Percentiles rank a stretch among this genome's conserved stretches.
phyloP scores from a whole-genome alignment of 2,329 filamentous ascomycete species.

The Endoconidiophora laricicola region DNA sequence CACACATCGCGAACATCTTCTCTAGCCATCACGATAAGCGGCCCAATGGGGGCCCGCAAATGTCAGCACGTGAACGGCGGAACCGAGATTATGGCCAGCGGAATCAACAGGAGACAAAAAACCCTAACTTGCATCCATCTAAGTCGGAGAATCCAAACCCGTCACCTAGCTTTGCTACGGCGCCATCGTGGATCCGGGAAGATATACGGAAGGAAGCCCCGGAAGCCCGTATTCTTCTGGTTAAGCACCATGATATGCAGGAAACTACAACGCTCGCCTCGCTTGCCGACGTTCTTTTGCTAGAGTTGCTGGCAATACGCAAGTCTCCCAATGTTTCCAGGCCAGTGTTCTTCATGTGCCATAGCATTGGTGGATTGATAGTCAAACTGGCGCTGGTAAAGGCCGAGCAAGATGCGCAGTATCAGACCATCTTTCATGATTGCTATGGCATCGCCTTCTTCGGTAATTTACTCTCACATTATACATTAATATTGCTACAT shows the following conservation, averaged over 20 bases:
- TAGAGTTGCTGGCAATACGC: slow-evolving; percentile 25
- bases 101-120: background rate
- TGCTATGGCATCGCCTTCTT: slow-evolving; percentile 47
- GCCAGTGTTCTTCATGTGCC: slow-evolving; percentile 42
- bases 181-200: slow-evolving; percentile 35
- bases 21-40: slow-evolving; percentile 27
- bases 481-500: background rate
- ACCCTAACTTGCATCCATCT: slow-evolving; percentile 17
- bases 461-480: slow-evolving; percentile 23
- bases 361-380: slow-evolving; percentile 44
- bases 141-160: slow-evolving; percentile 14
- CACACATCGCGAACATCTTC: slow-evolving; percentile 25
- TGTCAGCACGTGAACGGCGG: background rate
- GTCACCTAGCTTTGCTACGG: slow-evolving; percentile 20
- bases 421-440: slow-evolving; percentile 32
- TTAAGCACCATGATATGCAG: slow-evolving; percentile 28
- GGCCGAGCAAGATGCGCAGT: slow-evolving; percentile 23
- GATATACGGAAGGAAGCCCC: slow-evolving; percentile 32
- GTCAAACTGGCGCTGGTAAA: slow-evolving; percentile 39
- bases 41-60: background rate
- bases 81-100: background rate
- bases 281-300: slow-evolving; percentile 31
- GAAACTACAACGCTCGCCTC: slow-evolving; percentile 27
- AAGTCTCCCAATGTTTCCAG: slow-evolving; percentile 20
- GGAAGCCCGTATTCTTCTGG: slow-evolving; percentile 33